These are phyloP conservation scores for Pyrenopolyporus hunteri DNA, from an alignment of 495 filamentous ascomycete species.

Conservation along the genomic window DNA sequence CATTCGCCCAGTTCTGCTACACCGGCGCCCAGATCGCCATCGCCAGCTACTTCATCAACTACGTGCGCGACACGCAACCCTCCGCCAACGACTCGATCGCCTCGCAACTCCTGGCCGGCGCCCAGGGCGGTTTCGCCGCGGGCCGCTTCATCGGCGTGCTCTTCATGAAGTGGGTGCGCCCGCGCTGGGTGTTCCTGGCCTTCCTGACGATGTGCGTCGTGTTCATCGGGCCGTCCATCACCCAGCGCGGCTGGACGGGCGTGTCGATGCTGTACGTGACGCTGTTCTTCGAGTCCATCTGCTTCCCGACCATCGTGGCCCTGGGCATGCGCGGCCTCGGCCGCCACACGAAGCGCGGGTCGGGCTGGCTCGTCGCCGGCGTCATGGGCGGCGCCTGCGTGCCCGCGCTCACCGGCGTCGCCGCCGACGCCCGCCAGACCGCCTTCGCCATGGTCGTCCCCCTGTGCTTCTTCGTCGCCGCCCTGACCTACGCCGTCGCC, in stretches of 20 bases:
- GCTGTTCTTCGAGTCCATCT: constrained; percentile 70
- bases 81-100: constrained; percentile 30
- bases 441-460: constrained; percentile 61
- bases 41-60: constrained; percentile 58
- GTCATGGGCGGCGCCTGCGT: constrained; percentile 70
- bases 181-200: constrained; percentile 57
- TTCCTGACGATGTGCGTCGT: constrained; percentile 60
- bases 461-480: constrained; percentile 62
- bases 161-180: constrained; percentile 58
- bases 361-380: constrained; percentile 65
- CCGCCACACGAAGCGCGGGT: constrained; percentile 70
- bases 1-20: constrained; percentile 74
- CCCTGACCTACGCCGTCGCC: constrained; percentile 62
- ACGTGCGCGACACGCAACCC: constrained; percentile 42
- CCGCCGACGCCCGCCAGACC: constrained; percentile 54
- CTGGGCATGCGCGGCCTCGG: constrained; percentile 72
- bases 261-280: constrained; percentile 67
- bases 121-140: constrained; percentile 69
- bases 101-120: constrained; percentile 62
- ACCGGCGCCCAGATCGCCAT: constrained; percentile 71
- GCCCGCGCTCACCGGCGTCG: constrained; percentile 66
- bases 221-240: constrained; percentile 64
- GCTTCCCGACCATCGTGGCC: constrained; percentile 74
- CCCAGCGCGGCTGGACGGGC: constrained; percentile 55
- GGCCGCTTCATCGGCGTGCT: constrained; percentile 66